These are phyloP conservation scores for Potentilla sterilis DNA, from an alignment of 306 rosid species.

Conservation along the genomic window DNA sequence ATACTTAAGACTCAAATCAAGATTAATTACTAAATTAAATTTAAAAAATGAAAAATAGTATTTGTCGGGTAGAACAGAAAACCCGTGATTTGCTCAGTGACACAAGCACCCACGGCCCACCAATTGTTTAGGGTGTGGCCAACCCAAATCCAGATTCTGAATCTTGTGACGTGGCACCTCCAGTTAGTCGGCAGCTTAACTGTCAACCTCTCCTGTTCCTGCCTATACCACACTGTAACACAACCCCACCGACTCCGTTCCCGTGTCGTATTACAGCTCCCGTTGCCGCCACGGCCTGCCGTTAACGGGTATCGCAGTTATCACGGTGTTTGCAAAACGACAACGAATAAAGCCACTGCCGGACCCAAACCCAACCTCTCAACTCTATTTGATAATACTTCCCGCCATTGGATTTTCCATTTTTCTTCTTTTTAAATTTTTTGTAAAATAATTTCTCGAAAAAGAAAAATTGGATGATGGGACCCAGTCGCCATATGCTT, in stretches of 20 bases:
- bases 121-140: neutral
- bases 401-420: conserved; percentile 18
- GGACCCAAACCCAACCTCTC: conserved; percentile 19
- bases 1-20: no score
- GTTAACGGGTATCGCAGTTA: neutral
- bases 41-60: neutral
- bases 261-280: neutral
- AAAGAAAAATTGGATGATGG: neutral
- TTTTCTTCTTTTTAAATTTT: neutral
- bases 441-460: neutral
- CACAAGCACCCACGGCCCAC: neutral
- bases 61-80: neutral
- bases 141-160: neutral
- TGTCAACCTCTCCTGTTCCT: neutral
- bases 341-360: neutral
- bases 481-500: neutral
- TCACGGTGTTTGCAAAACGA: neutral
- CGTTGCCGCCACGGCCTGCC: neutral
- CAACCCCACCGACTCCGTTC: neutral
- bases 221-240: neutral
- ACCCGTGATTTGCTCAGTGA: conserved; percentile 10
- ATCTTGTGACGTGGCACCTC: conserved; percentile 7
- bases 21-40: neutral
- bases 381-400: conserved; percentile 25
- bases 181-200: conserved; percentile 19